Evolutionary conservation across 495 filamentous ascomycete species (phyloP), one percentile per base, ranked within the genome.

Genomic region (Aspergillus coremiiformis): DNA sequence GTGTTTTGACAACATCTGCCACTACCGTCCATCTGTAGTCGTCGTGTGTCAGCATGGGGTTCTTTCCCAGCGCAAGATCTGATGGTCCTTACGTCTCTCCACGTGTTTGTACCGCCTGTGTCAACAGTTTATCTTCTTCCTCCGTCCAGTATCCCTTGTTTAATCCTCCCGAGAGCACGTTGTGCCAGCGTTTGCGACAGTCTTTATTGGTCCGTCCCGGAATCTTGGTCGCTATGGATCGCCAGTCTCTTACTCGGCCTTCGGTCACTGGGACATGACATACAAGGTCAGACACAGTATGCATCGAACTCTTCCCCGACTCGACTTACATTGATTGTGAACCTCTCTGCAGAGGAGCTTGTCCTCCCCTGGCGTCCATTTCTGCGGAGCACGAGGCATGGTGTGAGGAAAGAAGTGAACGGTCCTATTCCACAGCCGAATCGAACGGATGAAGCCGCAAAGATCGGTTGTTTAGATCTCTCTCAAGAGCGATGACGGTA

Each of bases 61-160:
- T n/a, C 12, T 14, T 5, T n/a, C n/a, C 9, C 32, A 14, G 12
- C 14, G 5, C 11, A n/a, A 15, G 2, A 35, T 14, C 32, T n/a
- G 2, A n/a, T 10, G 32, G 12, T 35, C 32, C 32, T 35, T 15
- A 35, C 32, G 32, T 35, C 32, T 35, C 32, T 35, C 65, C 61
- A 39, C 54, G 17, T 24, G 39, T 44, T 24, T 32, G 27, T 8
- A 59, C 55, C n/a, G 64, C 64, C 8, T 55, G 27, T 11, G 32
- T 43, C 9, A 65, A 43, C 19, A 44, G 35, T 27, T 60, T 51
- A 44, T 66, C 64, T 46, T 66, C 64, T 9, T 23, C 42, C 3
- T 45, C 39, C 17, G 48, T 52, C 64, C 64, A 66, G 15, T 50
- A 12, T 12, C 64, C 64, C 33, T 59, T 59, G 19, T 53, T 53